phyloP scores from a whole-genome alignment of 352 stramenopile species.

The Labyrinthula sp. region DNA sequence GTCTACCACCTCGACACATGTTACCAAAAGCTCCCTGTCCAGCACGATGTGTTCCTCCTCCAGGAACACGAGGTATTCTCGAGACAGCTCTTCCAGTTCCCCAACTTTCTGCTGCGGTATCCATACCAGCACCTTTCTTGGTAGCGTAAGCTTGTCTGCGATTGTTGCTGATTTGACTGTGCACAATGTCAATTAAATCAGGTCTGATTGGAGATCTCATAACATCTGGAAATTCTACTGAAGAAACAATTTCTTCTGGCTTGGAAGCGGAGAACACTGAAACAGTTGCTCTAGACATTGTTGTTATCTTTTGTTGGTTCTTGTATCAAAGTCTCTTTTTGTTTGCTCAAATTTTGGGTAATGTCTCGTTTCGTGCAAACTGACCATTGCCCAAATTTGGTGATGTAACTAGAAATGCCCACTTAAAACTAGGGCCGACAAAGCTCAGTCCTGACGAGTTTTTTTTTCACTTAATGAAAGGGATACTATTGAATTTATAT shows the following conservation, averaged over 20 bases:
- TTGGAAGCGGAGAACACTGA: slow-evolving; percentile 68
- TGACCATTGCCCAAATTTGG: too few relatives aligned
- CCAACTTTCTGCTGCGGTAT: slow-evolving; percentile 87
- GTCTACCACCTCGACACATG: slow-evolving; percentile 90
- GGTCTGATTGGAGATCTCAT: slow-evolving; percentile 91
- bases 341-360: too few relatives aligned
- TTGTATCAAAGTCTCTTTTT: too few relatives aligned
- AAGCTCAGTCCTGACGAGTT: too few relatives aligned
- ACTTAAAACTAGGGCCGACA: too few relatives aligned
- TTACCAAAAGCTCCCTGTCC: slow-evolving; percentile 97
- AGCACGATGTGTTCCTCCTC: slow-evolving; percentile 82
- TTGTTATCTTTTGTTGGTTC: too few relatives aligned
- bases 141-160: slow-evolving; percentile 92
- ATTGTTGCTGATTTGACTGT: slow-evolving; percentile 99
- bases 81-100: slow-evolving; percentile 92
- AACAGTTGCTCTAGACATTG: too few relatives aligned
- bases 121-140: slow-evolving; percentile 74
- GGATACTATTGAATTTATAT: too few relatives aligned
- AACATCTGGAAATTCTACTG: slow-evolving; percentile 73
- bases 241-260: slow-evolving; percentile 47
- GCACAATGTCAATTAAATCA: slow-evolving; percentile 95
- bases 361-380: too few relatives aligned
- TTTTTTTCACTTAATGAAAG: too few relatives aligned
- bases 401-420: too few relatives aligned
- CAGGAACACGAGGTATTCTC: slow-evolving; percentile 94